Percentiles rank a stretch among this genome's conserved stretches.
Evolutionary conservation across 495 filamentous ascomycete genomes (phyloP).

Genomic region (Xeromyces bisporus): DNA sequence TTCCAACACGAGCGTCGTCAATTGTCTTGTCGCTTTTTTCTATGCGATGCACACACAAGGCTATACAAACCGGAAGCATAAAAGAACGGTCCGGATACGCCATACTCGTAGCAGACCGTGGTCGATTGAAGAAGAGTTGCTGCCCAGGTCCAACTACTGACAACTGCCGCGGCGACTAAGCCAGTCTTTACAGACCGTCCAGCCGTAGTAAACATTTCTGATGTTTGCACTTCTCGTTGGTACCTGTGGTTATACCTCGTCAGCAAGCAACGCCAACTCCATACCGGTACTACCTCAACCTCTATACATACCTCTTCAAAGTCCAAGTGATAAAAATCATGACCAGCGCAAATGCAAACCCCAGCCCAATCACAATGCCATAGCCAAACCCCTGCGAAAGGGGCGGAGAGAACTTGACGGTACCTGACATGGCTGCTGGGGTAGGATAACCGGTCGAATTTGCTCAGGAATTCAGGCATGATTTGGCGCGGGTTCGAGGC

Average conservation of each 20-base stretch:
- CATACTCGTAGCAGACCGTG: slow-evolving; percentile 80
- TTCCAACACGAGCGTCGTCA: background rate
- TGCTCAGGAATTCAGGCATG: background rate
- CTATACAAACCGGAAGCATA: slow-evolving; percentile 40
- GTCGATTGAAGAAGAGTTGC: slow-evolving; percentile 52
- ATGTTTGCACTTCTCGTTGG: slow-evolving; percentile 87
- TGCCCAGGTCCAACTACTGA: slow-evolving; percentile 86
- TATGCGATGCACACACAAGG: too few species aligned
- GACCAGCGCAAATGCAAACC: slow-evolving; percentile 57
- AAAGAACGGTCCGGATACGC: slow-evolving; percentile 87
- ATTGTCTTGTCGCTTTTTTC: background rate
- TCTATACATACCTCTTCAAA: slow-evolving; percentile 47
- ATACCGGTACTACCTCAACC: too few species aligned
- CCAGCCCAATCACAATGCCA: slow-evolving; percentile 66
- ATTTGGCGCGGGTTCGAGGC: background rate
- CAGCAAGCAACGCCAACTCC: too few species aligned
- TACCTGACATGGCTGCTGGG: slow-evolving; percentile 5
- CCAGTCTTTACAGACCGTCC: slow-evolving; percentile 89
- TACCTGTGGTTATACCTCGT: slow-evolving; percentile 43
- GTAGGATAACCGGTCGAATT: background rate
- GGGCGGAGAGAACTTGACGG: slow-evolving; percentile 29
- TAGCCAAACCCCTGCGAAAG: slow-evolving; percentile 60
- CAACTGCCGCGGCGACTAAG: slow-evolving; percentile 86
- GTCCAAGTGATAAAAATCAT: slow-evolving; percentile 75
- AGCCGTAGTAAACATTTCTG: slow-evolving; percentile 93